Percentiles rank a stretch among this genome's conserved stretches.
These are phyloP conservation scores for Lentinula raphanica DNA, from an alignment of 768 basidiomycete species.

Conservation along the genomic window DNA sequence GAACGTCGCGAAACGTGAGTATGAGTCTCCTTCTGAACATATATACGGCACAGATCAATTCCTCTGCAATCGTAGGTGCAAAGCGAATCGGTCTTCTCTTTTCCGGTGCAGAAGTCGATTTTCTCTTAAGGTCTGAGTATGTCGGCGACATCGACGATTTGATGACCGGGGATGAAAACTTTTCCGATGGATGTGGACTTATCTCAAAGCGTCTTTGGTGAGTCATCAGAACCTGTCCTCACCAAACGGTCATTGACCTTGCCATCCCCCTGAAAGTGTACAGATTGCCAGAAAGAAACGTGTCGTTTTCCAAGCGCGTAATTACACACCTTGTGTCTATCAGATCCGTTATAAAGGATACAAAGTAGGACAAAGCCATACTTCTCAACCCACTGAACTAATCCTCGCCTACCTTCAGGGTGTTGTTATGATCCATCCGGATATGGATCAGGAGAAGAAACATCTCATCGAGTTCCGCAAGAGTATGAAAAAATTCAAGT, in stretches of 20 bases:
- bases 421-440: conserved; percentile 61
- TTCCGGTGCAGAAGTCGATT: conserved; percentile 58
- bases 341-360: conserved; percentile 72
- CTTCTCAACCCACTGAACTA: background rate
- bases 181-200: conserved; percentile 68
- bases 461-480: conserved; percentile 54
- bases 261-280: conserved; percentile 9
- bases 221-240: background rate
- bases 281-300: conserved; percentile 49
- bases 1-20: conserved; percentile 56
- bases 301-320: conserved; percentile 46
- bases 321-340: conserved; percentile 58
- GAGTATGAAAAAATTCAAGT: conserved; percentile 68
- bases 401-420: conserved; percentile 24
- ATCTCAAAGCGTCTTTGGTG: conserved; percentile 46
- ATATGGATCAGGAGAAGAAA: conserved; percentile 41
- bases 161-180: conserved; percentile 47
- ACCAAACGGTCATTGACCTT: background rate
- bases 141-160: conserved; percentile 57
- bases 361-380: conserved; percentile 25
- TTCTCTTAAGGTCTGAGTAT: conserved; percentile 41
- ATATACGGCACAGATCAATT: background rate
- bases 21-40: background rate
- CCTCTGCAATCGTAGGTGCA: conserved; percentile 38
- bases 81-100: conserved; percentile 67